Conservation (phyloP, 768 basidiomycete genomes). For the Serendipita sp. region DNA sequence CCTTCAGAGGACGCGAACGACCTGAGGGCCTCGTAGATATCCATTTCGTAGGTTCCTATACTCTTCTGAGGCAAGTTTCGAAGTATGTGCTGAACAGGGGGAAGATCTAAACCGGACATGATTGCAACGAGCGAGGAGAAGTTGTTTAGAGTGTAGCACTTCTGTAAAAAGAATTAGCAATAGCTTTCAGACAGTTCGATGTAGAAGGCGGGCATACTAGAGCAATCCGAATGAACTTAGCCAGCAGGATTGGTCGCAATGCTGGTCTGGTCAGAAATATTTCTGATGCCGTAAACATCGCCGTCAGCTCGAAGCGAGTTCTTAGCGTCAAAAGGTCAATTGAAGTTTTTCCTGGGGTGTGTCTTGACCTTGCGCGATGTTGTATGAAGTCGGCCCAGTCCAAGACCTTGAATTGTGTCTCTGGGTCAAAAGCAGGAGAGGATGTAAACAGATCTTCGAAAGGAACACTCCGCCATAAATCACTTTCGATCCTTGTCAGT, state of each 20-base stretch:
- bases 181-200: not conserved
- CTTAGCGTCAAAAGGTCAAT: conserved; percentile 58
- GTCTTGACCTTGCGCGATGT: conserved; percentile 41
- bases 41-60: conserved; percentile 51
- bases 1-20: conserved; percentile 43
- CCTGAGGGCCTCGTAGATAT: conserved; percentile 58
- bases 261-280: conserved; percentile 54
- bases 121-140: conserved; percentile 69
- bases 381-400: conserved; percentile 78
- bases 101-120: conserved; percentile 54
- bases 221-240: conserved; percentile 73
- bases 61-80: conserved; percentile 42
- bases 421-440: conserved; percentile 8
- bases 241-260: conserved; percentile 47
- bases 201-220: conserved; percentile 33
- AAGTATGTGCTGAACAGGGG: conserved; percentile 54
- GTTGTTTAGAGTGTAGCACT: conserved; percentile 62
- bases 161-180: conserved; percentile 27
- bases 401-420: conserved; percentile 34
- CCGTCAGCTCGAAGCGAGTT: conserved; percentile 71
- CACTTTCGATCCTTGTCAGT: conserved; percentile 77
- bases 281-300: conserved; percentile 67
- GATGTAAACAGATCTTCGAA: conserved; percentile 60
- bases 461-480: conserved; percentile 66
- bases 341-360: conserved; percentile 29